Conservation (phyloP, 2,329 filamentous ascomycete genomes). For the Didymella exigua region DNA sequence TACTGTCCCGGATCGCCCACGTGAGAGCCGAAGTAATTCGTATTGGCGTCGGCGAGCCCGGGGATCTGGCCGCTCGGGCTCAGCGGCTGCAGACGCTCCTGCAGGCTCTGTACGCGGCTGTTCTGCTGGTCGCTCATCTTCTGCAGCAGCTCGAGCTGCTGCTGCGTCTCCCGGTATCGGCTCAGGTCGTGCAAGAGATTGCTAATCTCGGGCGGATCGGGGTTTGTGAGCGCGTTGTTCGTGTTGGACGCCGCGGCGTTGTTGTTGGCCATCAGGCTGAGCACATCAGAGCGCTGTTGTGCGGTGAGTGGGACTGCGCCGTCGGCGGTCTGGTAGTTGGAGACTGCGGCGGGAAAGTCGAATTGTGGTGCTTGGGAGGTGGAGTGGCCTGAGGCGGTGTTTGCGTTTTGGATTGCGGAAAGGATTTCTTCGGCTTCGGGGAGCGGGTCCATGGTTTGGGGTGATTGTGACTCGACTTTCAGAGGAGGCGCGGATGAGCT, state of each 20-base stretch:
- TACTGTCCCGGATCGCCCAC: slow-evolving; percentile 48
- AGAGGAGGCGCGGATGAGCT: slow-evolving; percentile 35
- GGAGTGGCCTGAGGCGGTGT: slow-evolving; percentile 45
- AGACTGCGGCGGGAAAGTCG: slow-evolving; percentile 55
- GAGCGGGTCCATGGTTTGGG: slow-evolving; percentile 41
- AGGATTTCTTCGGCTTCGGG: slow-evolving; percentile 57
- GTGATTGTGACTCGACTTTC: slow-evolving; percentile 51
- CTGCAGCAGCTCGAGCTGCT: slow-evolving; percentile 79
- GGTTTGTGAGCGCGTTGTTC: slow-evolving; percentile 64
- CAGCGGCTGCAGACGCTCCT: slow-evolving; percentile 75
- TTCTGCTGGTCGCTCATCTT: slow-evolving; percentile 81
- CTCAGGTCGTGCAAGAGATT: slow-evolving; percentile 65
- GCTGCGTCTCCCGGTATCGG: slow-evolving; percentile 70
- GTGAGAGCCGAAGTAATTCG: slow-evolving; percentile 42
- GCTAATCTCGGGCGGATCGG: slow-evolving; percentile 60
- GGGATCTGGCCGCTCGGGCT: slow-evolving; percentile 81
- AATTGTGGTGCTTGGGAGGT: slow-evolving; percentile 45
- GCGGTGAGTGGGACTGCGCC: slow-evolving; percentile 54
- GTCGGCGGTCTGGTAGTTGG: slow-evolving; percentile 55
- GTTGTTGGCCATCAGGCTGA: slow-evolving; percentile 56
- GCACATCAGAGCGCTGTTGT: slow-evolving; percentile 55
- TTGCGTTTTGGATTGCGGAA: slow-evolving; percentile 56
- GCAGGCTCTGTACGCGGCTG: slow-evolving; percentile 75
- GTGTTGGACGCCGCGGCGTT: slow-evolving; percentile 49
- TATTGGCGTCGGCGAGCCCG: slow-evolving; percentile 57